Base-by-base conservation (phyloP, 1,284 basidiomycete genomes). In the Puccinia triticina region DNA sequence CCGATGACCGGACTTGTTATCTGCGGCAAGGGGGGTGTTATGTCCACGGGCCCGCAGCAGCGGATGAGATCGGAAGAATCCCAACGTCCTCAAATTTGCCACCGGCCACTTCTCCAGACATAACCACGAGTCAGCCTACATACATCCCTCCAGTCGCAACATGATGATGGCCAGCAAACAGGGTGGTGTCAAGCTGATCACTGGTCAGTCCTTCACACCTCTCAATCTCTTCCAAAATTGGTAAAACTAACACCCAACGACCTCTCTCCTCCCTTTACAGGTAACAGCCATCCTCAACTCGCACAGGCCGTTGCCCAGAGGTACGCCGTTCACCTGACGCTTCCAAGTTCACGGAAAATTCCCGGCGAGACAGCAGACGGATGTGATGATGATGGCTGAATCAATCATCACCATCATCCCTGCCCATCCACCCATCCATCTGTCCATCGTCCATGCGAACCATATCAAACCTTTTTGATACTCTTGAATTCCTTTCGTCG, bases 251-350 rank as follows among this genome's bases (percentile, higher is more conserved):
- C 40, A 43, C 4, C 12, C 40, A 43, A 43, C 40, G 12, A 43
- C 40, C 40, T 43, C 40, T 43, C 4, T 43, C 40, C 40, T 43
- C 40, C 40, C 12, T 43, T 12, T 12, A 23, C 88, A 98, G 95
- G 96, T 88, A 99, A 98, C 90, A 95, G 94, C 88, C 96, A 99
- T 89, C 95, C 95, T 84, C 93, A 95, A 90, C 93, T 99, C 88
- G 96, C 96, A 86, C 91, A 93, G 87, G 91, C 92, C 83, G 95
- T 99, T 87, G 93, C 95, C 86, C 92, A 95, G 89, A 92, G 95
- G 95, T 97, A 90, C 92, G 4, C 55, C 40, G 40, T 43, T 43
- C 4, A 43, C 7, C 40, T 43, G 40, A 43, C 4, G 4, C 40
- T 43, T 43, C n/a, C n/a, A n/a, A n/a, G n/a, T n/a, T n/a, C n/a